Base-by-base conservation (phyloP, 179 eudicot genomes). In the Spergularia azorica region DNA sequence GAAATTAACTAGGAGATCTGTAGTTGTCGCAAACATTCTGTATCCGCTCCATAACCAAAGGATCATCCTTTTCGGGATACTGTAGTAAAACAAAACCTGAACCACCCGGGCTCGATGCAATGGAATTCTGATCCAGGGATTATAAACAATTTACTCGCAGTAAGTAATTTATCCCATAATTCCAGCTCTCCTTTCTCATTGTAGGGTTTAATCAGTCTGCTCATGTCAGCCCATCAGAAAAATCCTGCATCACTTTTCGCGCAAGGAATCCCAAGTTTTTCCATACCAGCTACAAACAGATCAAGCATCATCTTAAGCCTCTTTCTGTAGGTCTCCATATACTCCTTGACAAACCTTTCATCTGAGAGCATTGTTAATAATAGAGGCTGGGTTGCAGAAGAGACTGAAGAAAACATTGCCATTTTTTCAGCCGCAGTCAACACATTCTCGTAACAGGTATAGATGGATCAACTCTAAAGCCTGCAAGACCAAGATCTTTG, bases 51-150 rank as follows among this genome's bases (percentile, higher is more conserved):
- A 92, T 64, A 48, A 88, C 88, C 70, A 90, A 70, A 43, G 93
- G 90, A 55, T 89, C 77, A 71, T 90, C 97, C 14, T 73, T 81
- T 20, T 90, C 92, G 32, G 32, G 81, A 63, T 80, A 92, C 74
- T 26, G 90, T 85, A 41, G 90, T 74, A 62, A 93, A 93, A 87
- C 98, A 93, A 72, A 89, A 90, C 77, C 98, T 84, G 79, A 93
- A 93, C 98, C 97, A 93, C 77, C 98, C 98, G 1, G 93, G 98
- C 83, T 94, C 95, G 36, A 86, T 88, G 79, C 93, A 89, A 68
- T 92, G 93, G 51, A 90, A 91, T 26, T 90, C 84, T 6, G 92
- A 92, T 11, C 97, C 97, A n/a, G 97, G 93, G 64, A 87, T 89
- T 50, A 86, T 72, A 70, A 89, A 88, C 67, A 93, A 66, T 78